These are phyloP conservation scores for Rhizopus microsporus DNA, from an alignment of 371 early-diverging fungal species.

Conservation along the genomic window DNA sequence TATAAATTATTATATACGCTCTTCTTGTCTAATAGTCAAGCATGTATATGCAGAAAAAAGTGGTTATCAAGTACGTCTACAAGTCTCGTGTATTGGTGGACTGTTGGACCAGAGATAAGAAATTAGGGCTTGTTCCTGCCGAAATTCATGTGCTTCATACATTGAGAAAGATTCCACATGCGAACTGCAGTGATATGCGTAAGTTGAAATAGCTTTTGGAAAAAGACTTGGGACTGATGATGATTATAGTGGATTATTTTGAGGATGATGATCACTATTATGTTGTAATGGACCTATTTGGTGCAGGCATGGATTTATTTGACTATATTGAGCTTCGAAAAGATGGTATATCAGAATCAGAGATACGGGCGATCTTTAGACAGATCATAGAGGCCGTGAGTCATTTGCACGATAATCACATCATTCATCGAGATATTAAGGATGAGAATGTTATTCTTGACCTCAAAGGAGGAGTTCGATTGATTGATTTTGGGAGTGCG, in stretches of 20 bases:
- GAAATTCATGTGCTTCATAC: conserved; percentile 74
- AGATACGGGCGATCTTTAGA: conserved; percentile 60
- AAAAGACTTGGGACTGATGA: neutral
- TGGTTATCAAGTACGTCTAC: conserved; percentile 76
- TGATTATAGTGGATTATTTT: conserved; percentile 51
- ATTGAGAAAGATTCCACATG: conserved; percentile 59
- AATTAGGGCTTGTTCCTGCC: conserved; percentile 64
- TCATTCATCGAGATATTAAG: conserved; percentile 82
- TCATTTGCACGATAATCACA: conserved; percentile 68
- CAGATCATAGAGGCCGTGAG: conserved; percentile 67
- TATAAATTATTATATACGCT: neutral
- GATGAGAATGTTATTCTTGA: conserved; percentile 79
- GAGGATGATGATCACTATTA: conserved; percentile 72
- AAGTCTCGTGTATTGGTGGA: conserved; percentile 69
- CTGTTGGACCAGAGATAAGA: conserved; percentile 65
- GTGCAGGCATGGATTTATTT: conserved; percentile 72
- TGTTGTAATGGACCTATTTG: conserved; percentile 66
- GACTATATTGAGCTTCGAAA: conserved; percentile 71
- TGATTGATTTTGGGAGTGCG: conserved; percentile 74
- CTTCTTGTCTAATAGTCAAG: neutral
- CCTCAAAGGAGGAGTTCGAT: conserved; percentile 45
- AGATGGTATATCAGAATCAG: conserved; percentile 50
- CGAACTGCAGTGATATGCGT: conserved; percentile 64
- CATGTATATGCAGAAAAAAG: conserved; percentile 39
- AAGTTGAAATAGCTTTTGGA: conserved; percentile 26